Evolutionary conservation across 1,284 basidiomycete genomes (phyloP).

Genomic region (Apiotrichum gracile): DNA sequence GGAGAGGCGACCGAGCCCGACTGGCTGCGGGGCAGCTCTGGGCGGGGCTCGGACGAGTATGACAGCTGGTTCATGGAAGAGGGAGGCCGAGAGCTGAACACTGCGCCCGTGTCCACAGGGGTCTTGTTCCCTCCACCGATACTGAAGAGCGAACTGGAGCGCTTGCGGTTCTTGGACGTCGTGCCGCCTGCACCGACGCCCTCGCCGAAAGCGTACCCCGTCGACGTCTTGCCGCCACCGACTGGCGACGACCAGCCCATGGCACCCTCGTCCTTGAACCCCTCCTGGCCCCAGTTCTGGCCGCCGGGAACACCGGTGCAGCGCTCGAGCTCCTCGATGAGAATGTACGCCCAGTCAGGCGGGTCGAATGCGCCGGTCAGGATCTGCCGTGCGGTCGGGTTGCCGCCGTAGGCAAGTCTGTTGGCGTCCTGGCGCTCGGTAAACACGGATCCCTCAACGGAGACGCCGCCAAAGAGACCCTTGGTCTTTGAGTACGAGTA

Average conservation of each 20-base stretch:
- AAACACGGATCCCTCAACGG: constrained; percentile 89
- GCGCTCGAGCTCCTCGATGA: constrained; percentile 67
- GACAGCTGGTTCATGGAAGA: neutral
- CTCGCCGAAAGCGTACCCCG: constrained; percentile 42
- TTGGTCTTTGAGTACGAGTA: constrained; percentile 93
- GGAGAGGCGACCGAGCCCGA: neutral
- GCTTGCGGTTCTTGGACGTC: constrained; percentile 9
- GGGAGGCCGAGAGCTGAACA: neutral
- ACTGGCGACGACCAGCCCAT: constrained; percentile 20
- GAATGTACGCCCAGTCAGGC: constrained; percentile 67
- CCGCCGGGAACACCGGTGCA: constrained; percentile 66
- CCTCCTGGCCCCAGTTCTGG: constrained; percentile 62
- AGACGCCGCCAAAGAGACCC: constrained; percentile 73
- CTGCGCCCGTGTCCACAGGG: neutral
- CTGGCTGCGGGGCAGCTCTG: neutral
- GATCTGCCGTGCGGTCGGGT: constrained; percentile 69
- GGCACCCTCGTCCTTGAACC: constrained; percentile 38
- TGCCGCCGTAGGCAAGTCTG: constrained; percentile 65
- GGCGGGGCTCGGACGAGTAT: neutral
- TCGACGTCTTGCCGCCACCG: neutral
- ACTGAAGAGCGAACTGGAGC: constrained; percentile 19
- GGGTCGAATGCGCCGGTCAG: constrained; percentile 68
- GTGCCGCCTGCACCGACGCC: constrained; percentile 28
- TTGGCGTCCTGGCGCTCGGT: constrained; percentile 91
- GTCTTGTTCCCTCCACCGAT: constrained; percentile 8